phyloP scores from a whole-genome alignment of 495 filamentous ascomycete species.

The Cercophora newfieldiana region DNA sequence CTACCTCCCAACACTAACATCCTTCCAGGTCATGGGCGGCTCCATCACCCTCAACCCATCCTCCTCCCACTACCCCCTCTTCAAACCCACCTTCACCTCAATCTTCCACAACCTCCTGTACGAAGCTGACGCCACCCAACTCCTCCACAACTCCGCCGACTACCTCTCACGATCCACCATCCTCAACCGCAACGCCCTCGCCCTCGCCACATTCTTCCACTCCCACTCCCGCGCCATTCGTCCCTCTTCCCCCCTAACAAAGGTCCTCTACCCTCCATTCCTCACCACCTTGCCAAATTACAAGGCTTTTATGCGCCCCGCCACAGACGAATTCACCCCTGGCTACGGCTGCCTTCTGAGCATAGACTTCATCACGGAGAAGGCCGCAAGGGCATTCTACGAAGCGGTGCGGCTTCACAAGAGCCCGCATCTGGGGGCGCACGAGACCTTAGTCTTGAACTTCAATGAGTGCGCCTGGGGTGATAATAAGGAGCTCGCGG shows the following conservation, averaged over 20 bases:
- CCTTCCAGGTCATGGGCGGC: constrained; percentile 45
- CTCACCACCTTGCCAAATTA: constrained; percentile 37
- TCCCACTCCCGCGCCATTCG: constrained; percentile 15
- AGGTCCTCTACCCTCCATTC: constrained; percentile 44
- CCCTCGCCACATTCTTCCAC: constrained; percentile 39
- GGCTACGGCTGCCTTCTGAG: constrained; percentile 43
- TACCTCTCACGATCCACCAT: constrained; percentile 41
- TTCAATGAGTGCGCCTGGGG: constrained; percentile 44
- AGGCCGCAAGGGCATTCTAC: constrained; percentile 39
- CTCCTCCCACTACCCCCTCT: constrained; percentile 29
- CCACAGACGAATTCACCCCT: constrained; percentile 14
- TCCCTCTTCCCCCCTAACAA: constrained; percentile 32
- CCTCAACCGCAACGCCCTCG: constrained; percentile 46
- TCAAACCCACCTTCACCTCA: constrained; percentile 33
- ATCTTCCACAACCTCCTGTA: constrained; percentile 43
- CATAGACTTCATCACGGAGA: constrained; percentile 43
- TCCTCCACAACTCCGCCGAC: constrained; percentile 44
- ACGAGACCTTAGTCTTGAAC: constrained; percentile 44
- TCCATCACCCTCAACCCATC: constrained; percentile 43
- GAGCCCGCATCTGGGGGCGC: constrained; percentile 51
- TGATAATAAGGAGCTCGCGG: constrained; percentile 19
- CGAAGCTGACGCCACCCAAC: constrained; percentile 38
- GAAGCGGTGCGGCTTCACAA: constrained; percentile 43
- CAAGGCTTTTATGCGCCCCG: constrained; percentile 33
- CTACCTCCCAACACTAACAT: neutral